Evolutionary conservation across 768 basidiomycete genomes (phyloP), one percentile per base, ranked within the genome.

Genomic region (Scleroderma bovista): DNA sequence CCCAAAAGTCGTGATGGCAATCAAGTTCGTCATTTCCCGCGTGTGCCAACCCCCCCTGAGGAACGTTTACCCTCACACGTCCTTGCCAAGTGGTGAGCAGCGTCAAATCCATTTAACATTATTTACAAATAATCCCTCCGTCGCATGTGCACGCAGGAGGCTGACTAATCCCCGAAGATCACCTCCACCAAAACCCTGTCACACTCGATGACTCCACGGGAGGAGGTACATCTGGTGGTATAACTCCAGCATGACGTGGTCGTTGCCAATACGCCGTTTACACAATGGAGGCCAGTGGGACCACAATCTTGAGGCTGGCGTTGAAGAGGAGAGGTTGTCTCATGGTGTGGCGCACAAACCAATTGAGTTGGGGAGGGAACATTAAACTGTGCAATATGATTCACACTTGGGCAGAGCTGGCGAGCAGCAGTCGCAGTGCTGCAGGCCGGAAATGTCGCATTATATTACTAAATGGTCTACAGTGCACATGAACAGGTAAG

Each of bases 391-490:
- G 29, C 31, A 17, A 32, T 33, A 32, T 40, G 31, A 17, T 33
- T n/a, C n/a, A 31, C 31, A 13, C 19, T 33, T 6, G 32, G 20
- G 31, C 31, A 32, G 29, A 33, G 31, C n/a, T 20, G 31, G 20
- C 11, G 31, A 6, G n/a, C 17, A 32, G 44, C 29, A 13, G 19
- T 19, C 36, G 20, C 20, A 19, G 24, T 16, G 26, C 19, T 20
- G 20, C 13, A n/a, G n/a, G 10, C 10, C 13, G 19, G n/a, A 26
- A 15, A 45, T 31, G 43, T 45, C 37, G 29, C 31, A 43, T 48
- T 55, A 68, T 47, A 52, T 57, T 32, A 66, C 65, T n/a, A 62
- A 44, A 40, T 66, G 66, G 43, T 66, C 67, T 53, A 9, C 41
- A 34, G n/a, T 6, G 7, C 15, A 44, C 43, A 48, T 51, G 44